Conservation (phyloP, 2,329 filamentous ascomycete genomes). For the Bipolaris bicolor region DNA sequence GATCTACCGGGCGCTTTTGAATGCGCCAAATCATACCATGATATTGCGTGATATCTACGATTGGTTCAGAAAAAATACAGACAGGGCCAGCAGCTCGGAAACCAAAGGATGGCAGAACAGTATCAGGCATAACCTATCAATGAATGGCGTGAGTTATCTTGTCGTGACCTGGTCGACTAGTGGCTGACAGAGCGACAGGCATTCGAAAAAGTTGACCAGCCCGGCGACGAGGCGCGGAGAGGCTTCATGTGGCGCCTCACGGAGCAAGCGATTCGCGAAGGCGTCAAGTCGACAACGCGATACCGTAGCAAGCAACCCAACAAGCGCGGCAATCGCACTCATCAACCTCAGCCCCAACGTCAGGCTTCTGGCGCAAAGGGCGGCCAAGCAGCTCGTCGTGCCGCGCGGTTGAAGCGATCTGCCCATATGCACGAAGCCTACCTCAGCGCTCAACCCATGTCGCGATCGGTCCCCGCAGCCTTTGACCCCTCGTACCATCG, state of each 20-base stretch:
- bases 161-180: neutral
- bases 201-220: slow-evolving; percentile 60
- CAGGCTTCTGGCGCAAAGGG: slow-evolving; percentile 55
- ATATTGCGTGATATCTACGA: slow-evolving; percentile 85
- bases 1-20: slow-evolving; percentile 77
- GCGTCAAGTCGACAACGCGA: slow-evolving; percentile 82
- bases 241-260: slow-evolving; percentile 79
- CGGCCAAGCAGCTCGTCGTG: slow-evolving; percentile 50
- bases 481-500: slow-evolving; percentile 20
- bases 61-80: slow-evolving; percentile 85
- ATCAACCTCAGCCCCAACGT: slow-evolving; percentile 46
- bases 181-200: slow-evolving; percentile 50
- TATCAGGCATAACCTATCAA: slow-evolving; percentile 92
- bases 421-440: slow-evolving; percentile 28
- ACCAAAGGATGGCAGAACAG: slow-evolving; percentile 87
- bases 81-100: slow-evolving; percentile 68
- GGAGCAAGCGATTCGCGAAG: slow-evolving; percentile 69
- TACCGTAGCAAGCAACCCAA: slow-evolving; percentile 56
- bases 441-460: slow-evolving; percentile 29
- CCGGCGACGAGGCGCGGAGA: slow-evolving; percentile 65
- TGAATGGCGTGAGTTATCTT: slow-evolving; percentile 76
- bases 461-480: slow-evolving; percentile 22
- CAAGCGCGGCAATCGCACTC: slow-evolving; percentile 46
- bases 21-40: slow-evolving; percentile 70
- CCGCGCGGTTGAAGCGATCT: slow-evolving; percentile 31